Conservation (phyloP, 306 rosid genomes). For the Lathyrus oleraceus region DNA sequence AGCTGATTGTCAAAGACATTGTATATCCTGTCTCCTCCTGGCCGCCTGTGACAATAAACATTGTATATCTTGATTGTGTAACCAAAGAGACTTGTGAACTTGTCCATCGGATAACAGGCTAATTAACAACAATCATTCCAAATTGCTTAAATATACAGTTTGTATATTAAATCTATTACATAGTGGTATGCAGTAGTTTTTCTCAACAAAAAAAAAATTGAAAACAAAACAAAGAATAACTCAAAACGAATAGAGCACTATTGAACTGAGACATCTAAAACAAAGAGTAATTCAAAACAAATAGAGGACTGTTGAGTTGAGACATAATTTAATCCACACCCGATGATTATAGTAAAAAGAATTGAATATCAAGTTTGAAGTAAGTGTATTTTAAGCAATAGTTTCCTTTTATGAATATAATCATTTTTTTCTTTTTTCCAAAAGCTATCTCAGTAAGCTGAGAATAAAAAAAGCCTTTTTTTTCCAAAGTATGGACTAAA, state of each 20-base stretch:
- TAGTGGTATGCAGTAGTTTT: not conserved
- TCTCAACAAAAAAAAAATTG: slow-evolving; percentile 4
- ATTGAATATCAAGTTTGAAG: not conserved
- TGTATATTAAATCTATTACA: not conserved
- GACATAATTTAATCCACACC: slow-evolving; percentile 4
- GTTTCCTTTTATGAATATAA: not conserved
- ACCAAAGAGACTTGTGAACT: slow-evolving; percentile 11
- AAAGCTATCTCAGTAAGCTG: not conserved
- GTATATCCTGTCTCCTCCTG: slow-evolving; percentile 97
- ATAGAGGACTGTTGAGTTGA: not conserved
- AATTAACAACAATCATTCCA: slow-evolving; percentile 26
- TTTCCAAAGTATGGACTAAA: not conserved
- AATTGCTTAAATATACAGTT: slow-evolving; percentile 23
- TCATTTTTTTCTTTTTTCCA: not conserved
- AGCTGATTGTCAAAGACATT: slow-evolving; percentile 97
- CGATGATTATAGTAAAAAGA: not conserved
- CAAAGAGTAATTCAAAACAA: slow-evolving; percentile 4
- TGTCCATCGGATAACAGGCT: not conserved
- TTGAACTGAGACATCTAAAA: not conserved
- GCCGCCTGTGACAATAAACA: slow-evolving; percentile 66
- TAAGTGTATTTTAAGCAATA: not conserved
- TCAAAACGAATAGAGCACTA: not conserved
- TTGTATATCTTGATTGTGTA: too few species aligned
- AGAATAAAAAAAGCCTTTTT: not conserved
- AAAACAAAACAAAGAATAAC: slow-evolving; percentile 14